Evolutionary conservation across 225 moss, liverwort and hornwort species (phyloP).

Genomic region (Pleurozium schreberi): DNA sequence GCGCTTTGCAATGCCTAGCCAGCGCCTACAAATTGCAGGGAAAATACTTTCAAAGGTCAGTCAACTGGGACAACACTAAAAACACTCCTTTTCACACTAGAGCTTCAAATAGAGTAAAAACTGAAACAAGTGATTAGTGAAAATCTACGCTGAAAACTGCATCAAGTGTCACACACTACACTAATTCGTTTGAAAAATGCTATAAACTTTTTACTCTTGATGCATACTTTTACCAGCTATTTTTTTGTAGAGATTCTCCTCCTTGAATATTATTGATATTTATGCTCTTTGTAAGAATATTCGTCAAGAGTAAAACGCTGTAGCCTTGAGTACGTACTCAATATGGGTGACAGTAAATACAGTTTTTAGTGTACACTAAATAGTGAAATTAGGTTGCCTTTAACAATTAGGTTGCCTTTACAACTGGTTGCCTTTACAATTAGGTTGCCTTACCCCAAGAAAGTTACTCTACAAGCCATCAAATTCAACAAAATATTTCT

Average conservation of each 20-base stretch:
- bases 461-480: no score
- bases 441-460: no score
- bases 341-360: no score
- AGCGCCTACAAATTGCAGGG: constrained; percentile 21
- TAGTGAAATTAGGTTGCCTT: no score
- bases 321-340: not conserved
- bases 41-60: not conserved
- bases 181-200: no score
- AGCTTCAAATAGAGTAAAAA: not conserved
- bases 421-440: no score
- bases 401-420: no score
- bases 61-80: not conserved
- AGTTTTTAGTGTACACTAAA: no score
- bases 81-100: not conserved
- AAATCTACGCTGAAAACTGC: not conserved
- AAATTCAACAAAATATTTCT: no score
- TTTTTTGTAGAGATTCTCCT: not conserved
- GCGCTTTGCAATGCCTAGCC: constrained; percentile 44
- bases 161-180: not conserved
- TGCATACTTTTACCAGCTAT: not conserved
- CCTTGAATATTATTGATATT: not conserved
- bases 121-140: not conserved
- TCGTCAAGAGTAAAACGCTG: not conserved
- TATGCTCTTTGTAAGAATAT: not conserved
- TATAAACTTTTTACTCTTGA: no score